Evolutionary conservation across 2,329 filamentous ascomycete species (phyloP), one percentile per base, ranked within the genome.

Genomic region (Colletotrichum gloeosporioides): DNA sequence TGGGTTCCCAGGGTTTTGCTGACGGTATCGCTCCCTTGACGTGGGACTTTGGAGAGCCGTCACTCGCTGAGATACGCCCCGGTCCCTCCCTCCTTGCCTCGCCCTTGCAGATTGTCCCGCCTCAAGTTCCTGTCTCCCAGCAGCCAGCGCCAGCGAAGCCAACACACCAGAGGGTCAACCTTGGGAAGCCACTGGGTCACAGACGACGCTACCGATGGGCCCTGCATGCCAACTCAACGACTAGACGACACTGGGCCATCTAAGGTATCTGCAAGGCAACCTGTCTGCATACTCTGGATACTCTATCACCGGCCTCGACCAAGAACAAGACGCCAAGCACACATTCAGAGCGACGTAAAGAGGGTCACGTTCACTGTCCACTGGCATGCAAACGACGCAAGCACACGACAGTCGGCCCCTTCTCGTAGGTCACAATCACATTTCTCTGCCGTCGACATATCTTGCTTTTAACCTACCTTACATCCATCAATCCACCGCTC

Each of bases 321-420:
- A 66, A 69, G 59, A 55, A 36, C 16, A 36, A 64, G 39, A 57
- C 49, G 49, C 39, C 39, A 59, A 27, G 49, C 34, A 65, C 59
- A 65, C 44, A 15, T 44, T 25, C 34, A 29, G 31, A 71, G 29
- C 13, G 57, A 66, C 36, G 69, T 69, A 55, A 69, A 22, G 72
- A 57, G 36, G 71, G 64, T 72, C 73, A 76, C 39, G 64, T 69
- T 69, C 63, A 73, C 69, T 73, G 55, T 64, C 53, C 39, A 44
- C 64, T 73, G 76, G 76, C 69, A 76, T 53, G 73, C 69, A 73
- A 61, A 76, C 73, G 71, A 77, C 71, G 75, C 66, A 77, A 34
- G 39, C 70, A 61, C 59, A 76, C 70, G 69, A 69, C 70, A 34
- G 74, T 73, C 39, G 25, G 68, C 64, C n/a, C 36, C 10, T 55